Evolutionary conservation across 805 yeast genomes (phyloP), one percentile per base, ranked within the genome.

Genomic region (Tetrapisispora taiwanensis): DNA sequence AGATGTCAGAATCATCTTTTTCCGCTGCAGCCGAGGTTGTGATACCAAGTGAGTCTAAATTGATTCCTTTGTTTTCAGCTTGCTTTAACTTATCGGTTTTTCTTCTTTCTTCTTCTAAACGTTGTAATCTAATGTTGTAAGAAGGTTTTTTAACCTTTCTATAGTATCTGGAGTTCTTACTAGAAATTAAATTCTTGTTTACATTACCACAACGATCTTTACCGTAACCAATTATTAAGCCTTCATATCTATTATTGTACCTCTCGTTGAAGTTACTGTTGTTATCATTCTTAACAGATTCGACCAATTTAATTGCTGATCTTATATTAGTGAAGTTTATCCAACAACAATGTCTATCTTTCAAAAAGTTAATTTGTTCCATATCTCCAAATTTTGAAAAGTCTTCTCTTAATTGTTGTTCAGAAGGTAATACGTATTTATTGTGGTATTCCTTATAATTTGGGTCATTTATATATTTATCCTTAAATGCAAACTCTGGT

Each of bases 141-240:
- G 52, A 49, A 13, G 54, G 53, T 54, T 66, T 50, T 62, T 63
- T 50, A 56, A 67, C 63, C 68, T 77, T 58, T 62, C 71, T 60
- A 58, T 64, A 51, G 37, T 51, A 53, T 56, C 66, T 56, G 53
- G 71, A 44, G 58, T 54, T 65, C 75, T 82, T 47, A 78, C 81
- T 28, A 75, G 85, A 51, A 4, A 59, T 50, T 34, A 61, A 39
- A 39, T 59, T 61, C 46, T 57, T 62, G 36, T 62, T 62, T 3
- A 60, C 53, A 55, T 82, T 82, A 3, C 83, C 94, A 66, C 94
- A 84, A 56, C 94, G 71, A 62, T 84, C 94, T 54, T 81, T 81
- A 38, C 87, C 94, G 62, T 73, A 84, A 41, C 76, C 74, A 37
- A 84, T 76, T 47, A 78, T 76, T 52, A 78, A 75, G 4, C 70